These are phyloP conservation scores for Quercus phellos DNA, from an alignment of 331 rosid species.

Conservation along the genomic window DNA sequence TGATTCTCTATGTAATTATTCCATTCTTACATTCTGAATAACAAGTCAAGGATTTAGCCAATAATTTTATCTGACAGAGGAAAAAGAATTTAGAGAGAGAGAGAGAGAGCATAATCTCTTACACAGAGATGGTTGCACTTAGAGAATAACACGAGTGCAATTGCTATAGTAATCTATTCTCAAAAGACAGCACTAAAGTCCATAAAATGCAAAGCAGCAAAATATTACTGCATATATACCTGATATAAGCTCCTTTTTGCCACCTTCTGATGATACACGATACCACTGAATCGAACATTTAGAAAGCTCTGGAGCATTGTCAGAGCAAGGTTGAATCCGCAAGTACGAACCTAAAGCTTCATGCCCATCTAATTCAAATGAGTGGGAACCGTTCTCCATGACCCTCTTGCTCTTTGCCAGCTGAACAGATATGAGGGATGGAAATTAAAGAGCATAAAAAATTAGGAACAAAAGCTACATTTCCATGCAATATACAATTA, in stretches of 20 bases:
- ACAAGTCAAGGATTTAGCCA: neutral
- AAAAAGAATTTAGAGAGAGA: neutral
- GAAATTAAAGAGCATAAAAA: constrained; percentile 4
- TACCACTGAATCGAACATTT: constrained; percentile 72
- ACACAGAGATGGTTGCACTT: neutral
- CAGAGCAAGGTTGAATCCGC: constrained; percentile 59
- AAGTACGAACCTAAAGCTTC: constrained; percentile 84
- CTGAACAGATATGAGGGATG: constrained; percentile 33
- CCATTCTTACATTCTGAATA: neutral
- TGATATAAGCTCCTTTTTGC: constrained; percentile 72
- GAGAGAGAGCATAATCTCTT: neutral
- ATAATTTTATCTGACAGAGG: neutral
- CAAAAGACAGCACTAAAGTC: neutral
- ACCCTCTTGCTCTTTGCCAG: constrained; percentile 58
- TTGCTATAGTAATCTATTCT: neutral
- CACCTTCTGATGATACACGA: constrained; percentile 58
- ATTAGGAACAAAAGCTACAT: neutral
- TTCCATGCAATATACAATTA: constrained; percentile 2
- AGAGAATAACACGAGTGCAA: neutral
- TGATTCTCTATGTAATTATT: neutral
- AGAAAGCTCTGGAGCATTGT: constrained; percentile 54
- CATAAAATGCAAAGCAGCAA: neutral
- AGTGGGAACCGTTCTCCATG: constrained; percentile 39
- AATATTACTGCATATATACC: constrained; percentile 35
- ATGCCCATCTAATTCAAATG: constrained; percentile 67